Base-by-base conservation (phyloP, 2,329 filamentous ascomycete genomes). In the Monilinia laxa region DNA sequence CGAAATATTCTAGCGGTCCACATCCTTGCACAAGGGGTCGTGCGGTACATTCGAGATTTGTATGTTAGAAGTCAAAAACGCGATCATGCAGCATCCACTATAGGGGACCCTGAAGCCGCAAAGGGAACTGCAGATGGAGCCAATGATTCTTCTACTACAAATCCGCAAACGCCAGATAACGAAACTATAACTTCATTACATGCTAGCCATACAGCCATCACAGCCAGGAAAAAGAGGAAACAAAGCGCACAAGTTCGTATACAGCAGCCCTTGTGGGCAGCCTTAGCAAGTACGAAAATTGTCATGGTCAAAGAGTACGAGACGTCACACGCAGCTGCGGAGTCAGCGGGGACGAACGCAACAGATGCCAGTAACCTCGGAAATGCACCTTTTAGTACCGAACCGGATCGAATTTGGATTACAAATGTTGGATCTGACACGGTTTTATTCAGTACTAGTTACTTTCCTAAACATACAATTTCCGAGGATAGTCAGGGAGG, bases 261-360 rank as follows among this genome's bases (percentile, higher is more conserved):
- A 77, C 89, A 92, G 76, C 93, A 97, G 80, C 93, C 93, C 59
- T 86, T 97, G 71, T 97, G 93, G 93, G 92, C 93, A 70, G 93
- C 93, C 58, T 85, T 97, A 73, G 93, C 93, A 62, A 97, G 92
- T 80, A 97, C 93, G 76, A 97, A 97, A 83, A 93, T 97, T 77
- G 94, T 95, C 73, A 92, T 97, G 80, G 89, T 96, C 76, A 95
- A 96, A 80, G 93, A 93, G 79, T 91, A 92, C 73, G 90, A 93
- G 79, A 86, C 96, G 76, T 94, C 91, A 71, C 88, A 91, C 76
- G 87, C 89, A 67, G 85, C 89, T 68, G 86, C 86, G 65, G 90
- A 93, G 79, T 89, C 88, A 62, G 87, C 85, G 42, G 89, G 89
- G 74, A 88, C 90, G 71, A 89, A 91, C 76, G 87, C 88, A 73